Percentiles rank a stretch among this genome's conserved stretches.
These are phyloP conservation scores for Elongisporangium anandrum DNA, from an alignment of 352 stramenopile genomes.

Conservation along the genomic window DNA sequence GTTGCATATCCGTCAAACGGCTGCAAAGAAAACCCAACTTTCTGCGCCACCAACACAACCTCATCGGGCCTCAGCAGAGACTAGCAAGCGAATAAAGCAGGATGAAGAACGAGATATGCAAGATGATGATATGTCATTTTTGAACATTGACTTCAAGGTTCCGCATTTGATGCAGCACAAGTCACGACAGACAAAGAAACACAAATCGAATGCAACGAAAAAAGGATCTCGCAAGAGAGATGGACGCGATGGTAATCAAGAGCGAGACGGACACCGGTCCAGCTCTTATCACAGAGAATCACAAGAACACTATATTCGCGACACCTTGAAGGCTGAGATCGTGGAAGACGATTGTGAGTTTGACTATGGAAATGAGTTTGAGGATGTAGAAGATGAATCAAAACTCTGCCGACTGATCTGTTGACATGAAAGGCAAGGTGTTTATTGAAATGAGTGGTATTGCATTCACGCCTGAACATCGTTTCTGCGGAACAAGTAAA, in stretches of 20 bases:
- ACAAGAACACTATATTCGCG: conserved; percentile 1
- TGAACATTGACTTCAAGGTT: conserved; percentile 42
- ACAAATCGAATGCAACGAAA: not conserved
- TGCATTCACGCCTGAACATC: conserved; percentile 25
- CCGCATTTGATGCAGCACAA: conserved; percentile 23
- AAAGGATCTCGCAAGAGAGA: conserved; percentile 2
- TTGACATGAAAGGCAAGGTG: conserved; percentile 9
- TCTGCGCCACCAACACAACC: not conserved
- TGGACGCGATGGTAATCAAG: conserved; percentile 10
- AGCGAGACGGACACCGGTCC: conserved; percentile 11
- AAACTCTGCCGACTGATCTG: conserved; percentile 48
- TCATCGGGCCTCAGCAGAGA: not conserved
- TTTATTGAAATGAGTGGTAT: conserved; percentile 2
- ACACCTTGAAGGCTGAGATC: conserved; percentile 9
- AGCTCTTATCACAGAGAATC: conserved; percentile 5
- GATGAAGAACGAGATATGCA: conserved; percentile 1
- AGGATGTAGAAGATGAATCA: conserved; percentile 74
- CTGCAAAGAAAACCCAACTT: conserved; percentile 5
- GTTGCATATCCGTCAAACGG: conserved; percentile 15
- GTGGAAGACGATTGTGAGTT: conserved; percentile 39
- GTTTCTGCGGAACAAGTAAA: conserved; percentile 92
- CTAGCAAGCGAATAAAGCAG: not conserved
- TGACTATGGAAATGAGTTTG: conserved; percentile 78
- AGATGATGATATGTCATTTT: conserved; percentile 37
- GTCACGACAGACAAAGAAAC: conserved; percentile 6